Base-by-base conservation (phyloP, 306 rosid species). In the Astragalus membranaceus region DNA sequence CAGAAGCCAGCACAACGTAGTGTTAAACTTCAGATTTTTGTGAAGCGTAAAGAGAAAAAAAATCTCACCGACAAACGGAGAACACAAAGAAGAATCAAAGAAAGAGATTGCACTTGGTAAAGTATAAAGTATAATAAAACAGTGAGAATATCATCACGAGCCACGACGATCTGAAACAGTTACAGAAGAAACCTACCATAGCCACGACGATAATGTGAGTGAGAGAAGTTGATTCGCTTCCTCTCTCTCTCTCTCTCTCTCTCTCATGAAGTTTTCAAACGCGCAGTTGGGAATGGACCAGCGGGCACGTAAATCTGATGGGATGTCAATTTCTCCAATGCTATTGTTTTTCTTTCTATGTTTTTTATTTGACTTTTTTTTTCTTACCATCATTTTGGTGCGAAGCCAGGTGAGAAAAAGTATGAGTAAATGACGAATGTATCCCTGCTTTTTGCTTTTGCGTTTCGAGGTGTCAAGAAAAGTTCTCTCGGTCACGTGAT, bases 141-240 rank as follows among this genome's bases (percentile, higher is more conserved):
- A 85, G 89, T 82, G 48, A 39, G 78, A 67, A 74, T 17, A 36
- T 44, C 78, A 62, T 54, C 61, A 52, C 75, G 41, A 77, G 15
- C 80, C 82, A 76, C 76, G 83, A 76, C 76, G 83, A 81, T 81
- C 87, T 57, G 83, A 73, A 69, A 26, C 30, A 3, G 30, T 26
- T 26, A 50, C 42, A 73, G 68, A 41, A 17, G n/a, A 58, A 53
- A 70, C 49, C 58, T 56, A 10, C 69, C 75, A 10, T 10, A 35
- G 44, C 12, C 61, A 55, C 68, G 33, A 56, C 16, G 44, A 36
- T 46, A 55, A 41, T 52, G 66, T 17, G 67, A 32, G 42, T 14
- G 62, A 65, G 55, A 70, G 47, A 70, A 36, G 23, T 29, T 46
- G 59, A 12, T 9, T 29, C 14, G 13, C 16, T 6, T 64, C 64